Base-by-base conservation (phyloP, 163 green algal species). In the Scenedesmus sp. region DNA sequence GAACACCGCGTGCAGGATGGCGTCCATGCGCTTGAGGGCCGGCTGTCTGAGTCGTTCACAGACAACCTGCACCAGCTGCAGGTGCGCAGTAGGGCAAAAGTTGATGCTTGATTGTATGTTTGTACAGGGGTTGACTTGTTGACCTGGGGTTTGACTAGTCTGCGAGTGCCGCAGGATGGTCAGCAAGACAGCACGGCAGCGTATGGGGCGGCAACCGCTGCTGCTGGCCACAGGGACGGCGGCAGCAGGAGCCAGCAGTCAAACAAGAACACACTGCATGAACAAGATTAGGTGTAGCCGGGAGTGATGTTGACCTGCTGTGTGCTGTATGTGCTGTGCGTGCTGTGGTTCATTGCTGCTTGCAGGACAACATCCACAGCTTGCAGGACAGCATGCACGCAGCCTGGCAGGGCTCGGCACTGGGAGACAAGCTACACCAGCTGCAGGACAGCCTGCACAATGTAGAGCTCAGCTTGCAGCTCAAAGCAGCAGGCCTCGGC, bases 51-150 rank as follows among this genome's bases (percentile, higher is more conserved):
- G 62, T 73, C 74, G 2, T 57, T 95, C 0, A 16, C 74, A 55
- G 89, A 94, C 84, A 94, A 93, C 66, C 82, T 95, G 46, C 93
- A 95, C n/a, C 86, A 92, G 26, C 46, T 87, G 18, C 87, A 91
- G 23, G 87, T 59, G 52, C 2, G 52, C 84, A 7, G 84, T 56
- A 77, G 77, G 15, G 64, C 64, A 13, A 20, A 4, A 13, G 66
- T 76, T 1, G 0, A 23, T 70, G 62, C 10, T 15, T 18, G 62
- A 1, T 23, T 70, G 62, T 70, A 3, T 5, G 2, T 70, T 0
- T 70, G 3, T 70, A 15, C 3, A 18, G 2, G 12, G 64, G 8
- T 23, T 12, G 34, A 1, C 34, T 46, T 46, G 34, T 46, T 46
- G 34, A 46, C 34, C 34, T 46, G 34, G 34, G 34, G 34, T 46